Evolutionary conservation across 305 asterid genomes (phyloP).

Genomic region (Solanum chacoense): DNA sequence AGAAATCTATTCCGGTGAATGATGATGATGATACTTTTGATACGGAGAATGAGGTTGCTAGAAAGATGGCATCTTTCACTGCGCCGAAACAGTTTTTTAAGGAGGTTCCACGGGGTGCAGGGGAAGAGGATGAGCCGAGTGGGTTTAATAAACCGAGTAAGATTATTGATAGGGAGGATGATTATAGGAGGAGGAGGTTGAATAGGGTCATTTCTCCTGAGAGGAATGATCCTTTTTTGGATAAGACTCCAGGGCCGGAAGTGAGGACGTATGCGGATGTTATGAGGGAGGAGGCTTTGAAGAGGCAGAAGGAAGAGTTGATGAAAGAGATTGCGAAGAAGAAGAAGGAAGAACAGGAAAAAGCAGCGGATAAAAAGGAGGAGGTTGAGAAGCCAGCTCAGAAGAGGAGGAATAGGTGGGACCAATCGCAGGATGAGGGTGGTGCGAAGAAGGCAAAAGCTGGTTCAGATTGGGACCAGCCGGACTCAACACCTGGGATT

Average conservation of each 20-base stretch:
- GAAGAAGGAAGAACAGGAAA: constrained; percentile 75
- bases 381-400: constrained; percentile 35
- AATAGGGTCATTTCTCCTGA: constrained; percentile 84
- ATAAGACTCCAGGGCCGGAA: constrained; percentile 90
- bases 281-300: constrained; percentile 68
- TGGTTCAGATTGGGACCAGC: constrained; percentile 92
- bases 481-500: constrained; percentile 81
- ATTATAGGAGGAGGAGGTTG: constrained; percentile 70
- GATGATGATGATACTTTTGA: constrained; percentile 67
- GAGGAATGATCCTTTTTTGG: constrained; percentile 75
- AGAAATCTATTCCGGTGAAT: constrained; percentile 65
- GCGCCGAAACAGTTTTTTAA: constrained; percentile 65
- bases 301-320: constrained; percentile 76
- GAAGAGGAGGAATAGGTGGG: constrained; percentile 98
- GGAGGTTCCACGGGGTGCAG: constrained; percentile 56
- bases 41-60: constrained; percentile 61
- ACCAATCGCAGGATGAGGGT: constrained; percentile 64
- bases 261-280: constrained; percentile 86
- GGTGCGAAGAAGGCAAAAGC: constrained; percentile 48
- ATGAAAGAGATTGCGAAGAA: constrained; percentile 70
- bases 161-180: constrained; percentile 89
- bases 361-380: constrained; percentile 35
- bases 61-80: constrained; percentile 73
- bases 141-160: constrained; percentile 69
- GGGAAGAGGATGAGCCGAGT: constrained; percentile 51